A percentile compares a stretch with the other conserved stretches of the same genome.
These are phyloP conservation scores for Piedraia hortae DNA, from an alignment of 2,329 filamentous ascomycete species.

Conservation along the genomic window DNA sequence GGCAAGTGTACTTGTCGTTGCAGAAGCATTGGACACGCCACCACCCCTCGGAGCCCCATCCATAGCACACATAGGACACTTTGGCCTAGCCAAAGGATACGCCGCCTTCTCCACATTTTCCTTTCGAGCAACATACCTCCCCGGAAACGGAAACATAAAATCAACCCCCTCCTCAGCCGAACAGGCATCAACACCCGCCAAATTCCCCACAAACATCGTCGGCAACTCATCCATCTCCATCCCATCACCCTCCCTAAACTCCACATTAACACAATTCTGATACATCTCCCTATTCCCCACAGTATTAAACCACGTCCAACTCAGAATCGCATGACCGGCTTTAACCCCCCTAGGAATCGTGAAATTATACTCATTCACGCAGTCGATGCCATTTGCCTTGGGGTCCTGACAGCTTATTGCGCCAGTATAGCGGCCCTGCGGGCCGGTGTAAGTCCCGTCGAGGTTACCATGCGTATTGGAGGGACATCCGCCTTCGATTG, in stretches of 20 bases:
- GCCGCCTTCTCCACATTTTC: conserved; percentile 2
- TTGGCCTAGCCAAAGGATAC: conserved; percentile 5
- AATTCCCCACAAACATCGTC: conserved; percentile 48
- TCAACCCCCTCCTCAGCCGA: conserved; percentile 26
- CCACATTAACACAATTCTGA: conserved; percentile 75
- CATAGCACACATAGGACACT: conserved; percentile 4
- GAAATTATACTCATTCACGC: conserved; percentile 33
- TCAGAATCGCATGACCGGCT: conserved; percentile 50
- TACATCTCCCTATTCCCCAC: conserved; percentile 88
- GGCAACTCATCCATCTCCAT: conserved; percentile 35
- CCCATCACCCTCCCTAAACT: conserved; percentile 27
- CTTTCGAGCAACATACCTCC: conserved; percentile 24
- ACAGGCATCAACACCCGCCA: conserved; percentile 25
- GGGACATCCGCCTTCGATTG: conserved; percentile 65
- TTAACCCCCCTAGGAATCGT: conserved; percentile 43
- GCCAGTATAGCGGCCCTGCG: conserved; percentile 7
- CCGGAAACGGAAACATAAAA: conserved; percentile 41
- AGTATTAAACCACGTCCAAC: conserved; percentile 89
- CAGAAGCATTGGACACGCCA: too few relatives aligned
- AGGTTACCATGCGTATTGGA: conserved; percentile 30
- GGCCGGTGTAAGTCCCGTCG: conserved; percentile 10
- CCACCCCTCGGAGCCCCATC: conserved; percentile 1
- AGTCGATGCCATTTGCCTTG: conserved; percentile 5
- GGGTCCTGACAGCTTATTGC: conserved; percentile 3
- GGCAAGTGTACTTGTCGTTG: not conserved